A percentile compares a stretch with the other conserved stretches of the same genome.
phyloP scores from a whole-genome alignment of 768 basidiomycete species.

The Tricholoma furcatifolium region DNA sequence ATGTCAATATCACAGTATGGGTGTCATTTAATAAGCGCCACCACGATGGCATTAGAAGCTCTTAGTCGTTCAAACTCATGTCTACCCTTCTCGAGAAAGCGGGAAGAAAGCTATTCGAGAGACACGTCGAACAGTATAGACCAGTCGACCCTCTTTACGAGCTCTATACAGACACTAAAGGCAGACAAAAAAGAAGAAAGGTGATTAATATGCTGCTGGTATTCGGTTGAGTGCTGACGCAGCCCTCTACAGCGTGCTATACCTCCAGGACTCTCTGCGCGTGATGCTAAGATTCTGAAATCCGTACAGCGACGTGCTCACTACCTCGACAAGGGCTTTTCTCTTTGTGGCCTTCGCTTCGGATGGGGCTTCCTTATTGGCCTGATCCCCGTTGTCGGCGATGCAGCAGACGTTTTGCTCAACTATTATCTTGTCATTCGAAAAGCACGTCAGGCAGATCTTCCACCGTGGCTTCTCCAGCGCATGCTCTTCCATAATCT shows the following conservation, averaged over 20 bases:
- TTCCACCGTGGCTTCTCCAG: constrained; percentile 60
- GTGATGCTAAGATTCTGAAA: constrained; percentile 73
- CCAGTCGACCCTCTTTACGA: constrained; percentile 80
- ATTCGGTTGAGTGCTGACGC: neutral
- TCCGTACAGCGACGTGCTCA: constrained; percentile 78
- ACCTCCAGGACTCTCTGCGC: constrained; percentile 73
- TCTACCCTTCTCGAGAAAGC: constrained; percentile 37
- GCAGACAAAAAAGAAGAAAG: constrained; percentile 56
- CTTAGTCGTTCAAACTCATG: constrained; percentile 18
- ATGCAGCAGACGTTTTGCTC: constrained; percentile 57
- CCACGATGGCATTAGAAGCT: neutral
- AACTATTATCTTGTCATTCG: constrained; percentile 77
- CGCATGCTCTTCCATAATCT: constrained; percentile 80
- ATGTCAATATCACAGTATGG: too few species aligned
- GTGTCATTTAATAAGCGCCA: too few species aligned
- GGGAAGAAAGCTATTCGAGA: constrained; percentile 60
- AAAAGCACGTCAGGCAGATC: constrained; percentile 73
- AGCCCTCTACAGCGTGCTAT: constrained; percentile 50
- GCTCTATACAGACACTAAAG: constrained; percentile 50
- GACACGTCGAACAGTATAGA: constrained; percentile 63
- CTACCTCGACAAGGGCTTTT: constrained; percentile 86
- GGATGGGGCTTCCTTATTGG: constrained; percentile 87
- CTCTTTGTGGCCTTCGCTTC: constrained; percentile 74
- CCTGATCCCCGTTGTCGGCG: constrained; percentile 69
- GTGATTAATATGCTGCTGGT: constrained; percentile 34